Conservation (phyloP, 495 filamentous ascomycete species). For the Neurospora sp. region DNA sequence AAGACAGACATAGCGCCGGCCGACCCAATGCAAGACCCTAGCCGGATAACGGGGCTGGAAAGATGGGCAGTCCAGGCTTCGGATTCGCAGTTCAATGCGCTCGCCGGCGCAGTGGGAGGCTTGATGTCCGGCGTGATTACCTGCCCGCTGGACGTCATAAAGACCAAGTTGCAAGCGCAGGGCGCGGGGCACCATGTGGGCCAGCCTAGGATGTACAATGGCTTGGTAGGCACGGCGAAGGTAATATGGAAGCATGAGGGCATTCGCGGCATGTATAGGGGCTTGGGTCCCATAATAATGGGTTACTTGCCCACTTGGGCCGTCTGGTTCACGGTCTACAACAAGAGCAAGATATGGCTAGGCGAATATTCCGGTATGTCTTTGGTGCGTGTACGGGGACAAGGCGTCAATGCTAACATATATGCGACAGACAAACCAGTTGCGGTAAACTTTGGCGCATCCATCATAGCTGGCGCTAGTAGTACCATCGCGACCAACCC, state of each 20-base stretch:
- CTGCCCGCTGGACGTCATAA: slow-evolving; percentile 97
- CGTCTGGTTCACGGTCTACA: slow-evolving; percentile 94
- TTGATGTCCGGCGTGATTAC: slow-evolving; percentile 89
- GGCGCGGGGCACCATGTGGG: slow-evolving; percentile 52
- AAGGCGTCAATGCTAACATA: slow-evolving; percentile 1
- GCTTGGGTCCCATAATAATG: slow-evolving; percentile 83
- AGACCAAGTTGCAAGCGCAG: slow-evolving; percentile 95
- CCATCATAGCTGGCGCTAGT: slow-evolving; percentile 80
- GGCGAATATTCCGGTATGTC: slow-evolving; percentile 30
- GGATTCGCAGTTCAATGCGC: slow-evolving; percentile 45
- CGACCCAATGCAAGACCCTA: slow-evolving; percentile 22
- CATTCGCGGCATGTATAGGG: slow-evolving; percentile 82
- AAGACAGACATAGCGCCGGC: not conserved
- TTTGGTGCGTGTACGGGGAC: not conserved
- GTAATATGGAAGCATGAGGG: slow-evolving; percentile 84
- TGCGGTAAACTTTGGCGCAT: slow-evolving; percentile 55
- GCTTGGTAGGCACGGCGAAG: slow-evolving; percentile 74
- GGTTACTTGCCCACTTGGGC: slow-evolving; percentile 98
- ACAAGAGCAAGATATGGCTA: slow-evolving; percentile 68
- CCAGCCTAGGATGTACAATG: slow-evolving; percentile 59
- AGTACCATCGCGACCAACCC: slow-evolving; percentile 96
- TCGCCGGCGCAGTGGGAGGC: slow-evolving; percentile 80
- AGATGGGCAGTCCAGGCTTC: slow-evolving; percentile 38
- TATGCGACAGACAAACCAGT: slow-evolving; percentile 26
- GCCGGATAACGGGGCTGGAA: slow-evolving; percentile 46